Conservation (phyloP, 495 filamentous ascomycete genomes). For the Talaromyces thailandensis region DNA sequence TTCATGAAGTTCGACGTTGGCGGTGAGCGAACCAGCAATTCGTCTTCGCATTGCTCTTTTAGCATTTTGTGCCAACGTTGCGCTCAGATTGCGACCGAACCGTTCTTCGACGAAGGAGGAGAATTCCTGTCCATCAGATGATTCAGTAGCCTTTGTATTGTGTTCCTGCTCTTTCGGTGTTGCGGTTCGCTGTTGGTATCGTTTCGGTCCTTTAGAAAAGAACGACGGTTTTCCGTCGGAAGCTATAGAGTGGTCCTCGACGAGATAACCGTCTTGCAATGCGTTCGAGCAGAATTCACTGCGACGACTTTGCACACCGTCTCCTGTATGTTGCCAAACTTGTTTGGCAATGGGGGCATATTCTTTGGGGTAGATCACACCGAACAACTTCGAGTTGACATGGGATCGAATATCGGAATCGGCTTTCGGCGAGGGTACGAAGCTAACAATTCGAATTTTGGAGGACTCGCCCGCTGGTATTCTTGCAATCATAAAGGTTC, state of each 20-base stretch:
- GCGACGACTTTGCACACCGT: conserved; percentile 83
- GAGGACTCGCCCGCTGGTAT: conserved; percentile 34
- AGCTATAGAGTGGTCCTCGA: conserved; percentile 41
- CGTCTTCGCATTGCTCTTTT: conserved; percentile 77
- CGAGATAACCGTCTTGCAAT: conserved; percentile 61
- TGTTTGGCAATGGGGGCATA: conserved; percentile 65
- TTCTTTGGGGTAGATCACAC: conserved; percentile 61
- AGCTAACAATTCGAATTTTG: conserved; percentile 56
- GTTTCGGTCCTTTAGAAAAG: conserved; percentile 53
- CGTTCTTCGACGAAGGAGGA: conserved; percentile 85
- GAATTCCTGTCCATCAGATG: conserved; percentile 52
- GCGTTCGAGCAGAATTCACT: conserved; percentile 78
- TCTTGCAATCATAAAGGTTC: conserved; percentile 57
- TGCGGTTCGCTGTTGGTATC: conserved; percentile 50
- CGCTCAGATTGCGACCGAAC: conserved; percentile 83
- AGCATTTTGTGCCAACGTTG: conserved; percentile 66
- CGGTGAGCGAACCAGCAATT: conserved; percentile 79
- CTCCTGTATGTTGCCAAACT: conserved; percentile 96
- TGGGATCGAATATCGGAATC: conserved; percentile 11
- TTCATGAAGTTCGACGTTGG: conserved; percentile 58
- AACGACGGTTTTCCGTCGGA: not conserved
- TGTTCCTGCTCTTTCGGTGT: conserved; percentile 29
- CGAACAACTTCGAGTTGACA: conserved; percentile 51
- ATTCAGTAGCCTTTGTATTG: conserved; percentile 12
- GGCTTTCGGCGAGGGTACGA: conserved; percentile 45